Evolutionary conservation across 176 grass and related monocot genomes (phyloP).

Genomic region (Typha latifolia): DNA sequence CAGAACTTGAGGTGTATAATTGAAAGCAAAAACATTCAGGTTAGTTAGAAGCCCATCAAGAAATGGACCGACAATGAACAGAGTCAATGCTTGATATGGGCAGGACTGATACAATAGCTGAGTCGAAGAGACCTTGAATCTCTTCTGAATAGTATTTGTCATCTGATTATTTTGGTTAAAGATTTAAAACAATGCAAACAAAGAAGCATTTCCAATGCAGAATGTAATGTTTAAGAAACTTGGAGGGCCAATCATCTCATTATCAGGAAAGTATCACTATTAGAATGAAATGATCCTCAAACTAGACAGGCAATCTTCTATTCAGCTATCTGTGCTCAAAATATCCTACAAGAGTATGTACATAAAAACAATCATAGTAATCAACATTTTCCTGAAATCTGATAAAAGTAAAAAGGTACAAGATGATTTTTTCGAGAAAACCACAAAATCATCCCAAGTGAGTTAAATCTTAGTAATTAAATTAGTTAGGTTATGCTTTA

Average conservation of each 20-base stretch:
- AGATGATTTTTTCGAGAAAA: too few species aligned
- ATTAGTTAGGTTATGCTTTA: too few species aligned
- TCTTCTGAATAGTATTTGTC: constrained; percentile 27
- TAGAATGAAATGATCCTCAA: too few species aligned
- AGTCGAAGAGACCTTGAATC: constrained; percentile 20
- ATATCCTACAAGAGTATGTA: too few species aligned
- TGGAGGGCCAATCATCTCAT: neutral
- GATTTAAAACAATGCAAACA: neutral
- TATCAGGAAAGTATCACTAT: neutral
- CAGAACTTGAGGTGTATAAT: constrained; percentile 17
- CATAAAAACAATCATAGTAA: too few species aligned
- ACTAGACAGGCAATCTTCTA: too few species aligned
- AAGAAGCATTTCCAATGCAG: neutral
- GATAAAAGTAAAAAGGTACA: too few species aligned
- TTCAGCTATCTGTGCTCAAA: too few species aligned
- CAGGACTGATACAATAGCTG: constrained; percentile 19
- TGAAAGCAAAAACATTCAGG: constrained; percentile 14
- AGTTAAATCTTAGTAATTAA: too few species aligned
- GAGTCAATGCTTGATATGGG: constrained; percentile 13
- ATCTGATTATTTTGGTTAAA: constrained; percentile 21
- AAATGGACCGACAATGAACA: constrained; percentile 16
- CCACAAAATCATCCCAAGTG: too few species aligned
- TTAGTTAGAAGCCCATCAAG: constrained; percentile 13
- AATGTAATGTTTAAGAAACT: neutral
- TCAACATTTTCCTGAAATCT: too few species aligned